Evolutionary conservation across 129 eudicot genomes (phyloP).

Genomic region (Pulicaria dysenterica): DNA sequence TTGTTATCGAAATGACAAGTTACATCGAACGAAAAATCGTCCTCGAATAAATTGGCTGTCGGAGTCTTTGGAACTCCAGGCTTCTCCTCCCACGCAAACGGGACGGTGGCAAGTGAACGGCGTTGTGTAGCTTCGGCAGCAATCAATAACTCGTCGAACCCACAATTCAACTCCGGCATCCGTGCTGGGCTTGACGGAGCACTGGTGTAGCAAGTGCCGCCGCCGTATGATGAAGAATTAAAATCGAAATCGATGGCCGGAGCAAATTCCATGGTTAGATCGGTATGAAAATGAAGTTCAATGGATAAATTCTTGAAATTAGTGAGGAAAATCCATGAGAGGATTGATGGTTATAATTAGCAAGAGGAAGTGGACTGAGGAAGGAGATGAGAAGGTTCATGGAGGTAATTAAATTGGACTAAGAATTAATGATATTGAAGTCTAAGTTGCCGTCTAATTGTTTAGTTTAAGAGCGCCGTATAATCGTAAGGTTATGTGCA

Average conservation of each 20-base stretch:
- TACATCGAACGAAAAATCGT: slow-evolving; percentile 63
- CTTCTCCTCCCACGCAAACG: slow-evolving; percentile 57
- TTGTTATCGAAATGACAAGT: slow-evolving; percentile 36
- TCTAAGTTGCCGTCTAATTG: slow-evolving; percentile 34
- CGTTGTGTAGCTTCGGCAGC: neutral
- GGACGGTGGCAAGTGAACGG: slow-evolving; percentile 26
- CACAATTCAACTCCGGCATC: slow-evolving; percentile 30
- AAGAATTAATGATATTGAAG: neutral
- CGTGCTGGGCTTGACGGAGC: slow-evolving; percentile 70
- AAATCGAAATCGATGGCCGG: slow-evolving; percentile 55
- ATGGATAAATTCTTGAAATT: neutral
- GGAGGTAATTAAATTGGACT: slow-evolving; percentile 25
- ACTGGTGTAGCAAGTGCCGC: slow-evolving; percentile 47
- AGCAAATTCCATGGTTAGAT: slow-evolving; percentile 6
- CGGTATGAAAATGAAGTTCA: neutral
- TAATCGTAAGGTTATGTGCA: neutral
- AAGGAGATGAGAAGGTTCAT: slow-evolving; percentile 25
- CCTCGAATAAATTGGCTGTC: slow-evolving; percentile 7
- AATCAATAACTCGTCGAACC: slow-evolving; percentile 44
- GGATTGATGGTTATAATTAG: slow-evolving; percentile 26
- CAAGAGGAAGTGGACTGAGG: neutral
- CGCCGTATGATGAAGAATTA: slow-evolving; percentile 39
- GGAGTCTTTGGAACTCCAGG: slow-evolving; percentile 43
- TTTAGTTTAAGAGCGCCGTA: slow-evolving; percentile 5
- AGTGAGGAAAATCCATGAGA: neutral